phyloP scores from a whole-genome alignment of 75 land plant species.

The Cupressus sempervirens region DNA sequence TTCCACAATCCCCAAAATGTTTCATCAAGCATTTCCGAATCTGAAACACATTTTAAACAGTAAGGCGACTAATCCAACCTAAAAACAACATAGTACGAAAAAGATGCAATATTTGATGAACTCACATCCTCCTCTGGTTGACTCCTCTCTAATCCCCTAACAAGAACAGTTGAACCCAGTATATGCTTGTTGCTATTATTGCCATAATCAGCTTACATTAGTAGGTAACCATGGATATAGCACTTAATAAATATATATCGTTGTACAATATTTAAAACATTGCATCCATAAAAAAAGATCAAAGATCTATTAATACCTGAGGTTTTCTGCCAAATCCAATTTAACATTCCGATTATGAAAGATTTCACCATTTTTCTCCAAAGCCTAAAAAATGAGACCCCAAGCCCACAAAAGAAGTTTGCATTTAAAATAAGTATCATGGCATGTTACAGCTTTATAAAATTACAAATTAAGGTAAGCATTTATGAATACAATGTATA shows the following conservation, averaged over 20 bases:
- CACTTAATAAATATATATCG: neutral
- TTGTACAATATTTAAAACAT: neutral
- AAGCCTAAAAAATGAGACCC: neutral
- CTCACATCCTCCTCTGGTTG: neutral
- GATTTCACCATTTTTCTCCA: constrained; percentile 4
- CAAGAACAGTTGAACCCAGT: neutral
- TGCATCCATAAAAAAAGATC: neutral
- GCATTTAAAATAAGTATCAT: neutral
- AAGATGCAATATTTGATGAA: neutral
- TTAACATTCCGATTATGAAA: neutral
- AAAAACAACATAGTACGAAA: neutral
- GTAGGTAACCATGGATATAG: neutral
- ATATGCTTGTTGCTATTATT: neutral
- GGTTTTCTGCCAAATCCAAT: neutral
- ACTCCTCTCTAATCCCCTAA: neutral
- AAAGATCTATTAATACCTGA: neutral
- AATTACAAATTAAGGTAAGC: neutral
- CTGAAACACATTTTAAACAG: neutral
- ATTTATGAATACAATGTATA: neutral
- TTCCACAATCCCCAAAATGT: neutral
- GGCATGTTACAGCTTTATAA: neutral
- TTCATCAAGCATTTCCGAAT: constrained; percentile 5
- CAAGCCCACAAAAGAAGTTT: neutral
- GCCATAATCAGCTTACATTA: neutral
- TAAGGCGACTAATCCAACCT: neutral